These are phyloP conservation scores for Avicennia marina DNA, from an alignment of 257 asterid species.

Conservation along the genomic window DNA sequence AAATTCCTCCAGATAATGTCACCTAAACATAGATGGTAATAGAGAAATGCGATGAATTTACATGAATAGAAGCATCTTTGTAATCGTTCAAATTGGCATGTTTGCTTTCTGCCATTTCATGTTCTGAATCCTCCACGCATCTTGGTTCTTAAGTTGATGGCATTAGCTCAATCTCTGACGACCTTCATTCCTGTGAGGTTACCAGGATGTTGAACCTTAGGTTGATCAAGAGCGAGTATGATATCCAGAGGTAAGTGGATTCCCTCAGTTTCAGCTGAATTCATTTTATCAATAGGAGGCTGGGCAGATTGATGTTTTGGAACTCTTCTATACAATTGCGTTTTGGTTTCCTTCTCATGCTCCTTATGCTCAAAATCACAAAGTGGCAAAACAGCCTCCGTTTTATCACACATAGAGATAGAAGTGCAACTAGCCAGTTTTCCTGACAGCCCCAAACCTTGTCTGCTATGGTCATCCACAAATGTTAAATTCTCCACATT, in stretches of 20 bases:
- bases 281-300: background rate
- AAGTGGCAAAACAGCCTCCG: background rate
- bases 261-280: background rate
- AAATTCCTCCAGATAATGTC: background rate
- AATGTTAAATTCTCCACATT: background rate
- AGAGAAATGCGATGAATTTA: background rate
- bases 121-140: no score
- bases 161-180: no score
- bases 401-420: background rate
- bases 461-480: background rate
- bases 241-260: no score
- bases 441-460: background rate
- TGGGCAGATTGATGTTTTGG: constrained; percentile 12
- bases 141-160: no score
- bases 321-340: constrained; percentile 14
- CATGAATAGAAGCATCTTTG: background rate
- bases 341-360: constrained; percentile 5
- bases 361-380: background rate
- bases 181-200: background rate
- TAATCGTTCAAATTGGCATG: background rate
- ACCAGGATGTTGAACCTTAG: background rate
- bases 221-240: background rate
- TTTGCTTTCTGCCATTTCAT: background rate
- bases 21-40: background rate
- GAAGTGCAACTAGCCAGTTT: background rate